These are phyloP conservation scores for Amanita molliuscula DNA, from an alignment of 768 basidiomycete species.

Conservation along the genomic window DNA sequence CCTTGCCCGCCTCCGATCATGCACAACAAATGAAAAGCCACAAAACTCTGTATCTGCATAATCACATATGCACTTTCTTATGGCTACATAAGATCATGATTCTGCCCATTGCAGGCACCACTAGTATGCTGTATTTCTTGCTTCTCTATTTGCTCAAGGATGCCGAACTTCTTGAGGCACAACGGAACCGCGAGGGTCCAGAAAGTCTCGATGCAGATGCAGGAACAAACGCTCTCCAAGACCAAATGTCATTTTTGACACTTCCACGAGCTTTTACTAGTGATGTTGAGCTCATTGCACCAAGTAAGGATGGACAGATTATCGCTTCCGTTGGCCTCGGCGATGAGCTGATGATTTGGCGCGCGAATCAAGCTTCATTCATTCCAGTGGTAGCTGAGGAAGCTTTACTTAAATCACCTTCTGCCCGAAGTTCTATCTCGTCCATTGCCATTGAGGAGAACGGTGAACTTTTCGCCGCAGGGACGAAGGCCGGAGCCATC, in stretches of 20 bases:
- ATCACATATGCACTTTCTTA: slow-evolving; percentile 39
- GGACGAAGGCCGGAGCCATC: slow-evolving; percentile 58
- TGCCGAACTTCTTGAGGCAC: slow-evolving; percentile 82
- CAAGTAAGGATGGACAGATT: slow-evolving; percentile 55
- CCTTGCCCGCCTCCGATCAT: slow-evolving; percentile 32
- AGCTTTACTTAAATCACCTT: slow-evolving; percentile 40
- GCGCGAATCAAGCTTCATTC: slow-evolving; percentile 29
- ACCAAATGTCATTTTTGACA: slow-evolving; percentile 47
- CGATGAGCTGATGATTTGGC: slow-evolving; percentile 71
- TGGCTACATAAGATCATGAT: slow-evolving; percentile 80
- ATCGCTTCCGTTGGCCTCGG: slow-evolving; percentile 67
- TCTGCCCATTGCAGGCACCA: slow-evolving; percentile 75
- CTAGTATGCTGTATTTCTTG: slow-evolving; percentile 60
- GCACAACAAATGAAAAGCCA: slow-evolving; percentile 10
- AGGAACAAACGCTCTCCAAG: slow-evolving; percentile 25
- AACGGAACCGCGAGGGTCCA: slow-evolving; percentile 49
- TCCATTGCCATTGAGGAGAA: slow-evolving; percentile 51
- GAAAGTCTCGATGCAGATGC: slow-evolving; percentile 22
- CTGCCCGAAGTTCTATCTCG: slow-evolving; percentile 39
- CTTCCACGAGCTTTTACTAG: slow-evolving; percentile 74
- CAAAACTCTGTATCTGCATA: slow-evolving; percentile 26
- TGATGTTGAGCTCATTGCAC: slow-evolving; percentile 74
- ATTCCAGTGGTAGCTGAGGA: slow-evolving; percentile 41
- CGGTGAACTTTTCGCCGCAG: slow-evolving; percentile 59
- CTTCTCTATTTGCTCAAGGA: slow-evolving; percentile 85